Evolutionary conservation across 345 rosid genomes (phyloP).

Genomic region (Arabidopsis suecica): DNA sequence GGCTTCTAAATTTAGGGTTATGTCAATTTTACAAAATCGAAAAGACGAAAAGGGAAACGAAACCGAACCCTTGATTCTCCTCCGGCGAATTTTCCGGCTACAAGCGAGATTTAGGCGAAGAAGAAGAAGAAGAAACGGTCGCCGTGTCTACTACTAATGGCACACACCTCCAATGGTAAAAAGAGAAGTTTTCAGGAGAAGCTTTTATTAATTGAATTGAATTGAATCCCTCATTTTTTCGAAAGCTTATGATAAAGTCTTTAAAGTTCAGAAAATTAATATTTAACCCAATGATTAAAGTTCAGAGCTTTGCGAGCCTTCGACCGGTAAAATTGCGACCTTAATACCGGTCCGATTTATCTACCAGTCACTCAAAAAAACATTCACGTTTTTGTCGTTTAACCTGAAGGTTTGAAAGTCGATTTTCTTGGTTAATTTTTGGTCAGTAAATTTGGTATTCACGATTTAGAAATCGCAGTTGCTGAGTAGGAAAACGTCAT

Average conservation of each 20-base stretch:
- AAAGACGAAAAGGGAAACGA: constrained; percentile 2
- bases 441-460: no score
- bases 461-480: no score
- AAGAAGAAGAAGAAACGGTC: constrained; percentile 43
- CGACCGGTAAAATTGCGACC: no score
- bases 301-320: constrained; percentile 4
- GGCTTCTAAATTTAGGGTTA: constrained; percentile 31
- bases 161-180: not conserved
- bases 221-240: constrained; percentile 21
- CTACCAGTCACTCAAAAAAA: not conserved
- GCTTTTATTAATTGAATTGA: constrained; percentile 22
- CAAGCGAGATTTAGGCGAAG: constrained; percentile 18
- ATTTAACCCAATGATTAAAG: not conserved
- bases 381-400: not conserved
- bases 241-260: not conserved
- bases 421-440: no score
- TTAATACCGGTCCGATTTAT: no score
- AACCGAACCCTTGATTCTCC: constrained; percentile 34
- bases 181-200: constrained; percentile 4
- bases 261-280: not conserved
- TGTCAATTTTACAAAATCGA: not conserved
- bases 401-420: no score
- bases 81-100: constrained; percentile 38
- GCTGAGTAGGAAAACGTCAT: no score
- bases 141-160: constrained; percentile 20